phyloP scores from a whole-genome alignment of 202 grass and related monocot species.

The Setaria viridis region DNA sequence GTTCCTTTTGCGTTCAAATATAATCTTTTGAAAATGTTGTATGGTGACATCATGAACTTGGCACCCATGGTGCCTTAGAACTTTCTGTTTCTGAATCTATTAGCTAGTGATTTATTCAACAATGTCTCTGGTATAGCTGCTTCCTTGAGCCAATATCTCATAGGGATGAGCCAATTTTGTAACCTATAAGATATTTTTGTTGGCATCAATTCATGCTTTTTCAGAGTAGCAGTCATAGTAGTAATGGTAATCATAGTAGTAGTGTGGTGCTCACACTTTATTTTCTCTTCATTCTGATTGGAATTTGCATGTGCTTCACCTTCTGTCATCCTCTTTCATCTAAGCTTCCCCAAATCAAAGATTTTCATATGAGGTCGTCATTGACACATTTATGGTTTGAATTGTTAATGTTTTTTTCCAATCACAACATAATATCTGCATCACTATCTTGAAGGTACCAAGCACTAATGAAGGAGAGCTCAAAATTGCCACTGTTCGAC shows the following conservation, averaged over 20 bases:
- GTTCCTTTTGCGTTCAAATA: neutral
- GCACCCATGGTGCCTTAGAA: neutral
- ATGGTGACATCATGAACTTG: constrained; percentile 10
- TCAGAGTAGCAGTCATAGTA: neutral
- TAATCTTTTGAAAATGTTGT: neutral
- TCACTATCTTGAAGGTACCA: constrained; percentile 68
- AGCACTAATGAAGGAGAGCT: constrained; percentile 82
- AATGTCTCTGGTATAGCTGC: neutral
- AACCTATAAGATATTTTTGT: neutral
- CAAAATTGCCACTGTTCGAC: constrained; percentile 79
- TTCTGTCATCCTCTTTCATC: neutral
- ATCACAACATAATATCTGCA: constrained; percentile 12
- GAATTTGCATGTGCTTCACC: constrained; percentile 7
- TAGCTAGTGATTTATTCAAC: neutral
- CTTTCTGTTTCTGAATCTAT: neutral
- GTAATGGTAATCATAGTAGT: neutral
- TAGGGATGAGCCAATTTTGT: neutral
- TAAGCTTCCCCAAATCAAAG: constrained; percentile 13
- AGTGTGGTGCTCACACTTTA: neutral
- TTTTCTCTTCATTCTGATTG: neutral
- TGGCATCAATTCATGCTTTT: constrained; percentile 5
- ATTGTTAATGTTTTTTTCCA: constrained; percentile 9
- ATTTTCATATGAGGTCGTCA: neutral
- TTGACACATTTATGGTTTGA: neutral
- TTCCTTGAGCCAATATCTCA: neutral